Percentiles rank a stretch among this genome's conserved stretches.
These are phyloP conservation scores for Cyberlindnera americana DNA, from an alignment of 805 yeast genomes.

Conservation along the genomic window DNA sequence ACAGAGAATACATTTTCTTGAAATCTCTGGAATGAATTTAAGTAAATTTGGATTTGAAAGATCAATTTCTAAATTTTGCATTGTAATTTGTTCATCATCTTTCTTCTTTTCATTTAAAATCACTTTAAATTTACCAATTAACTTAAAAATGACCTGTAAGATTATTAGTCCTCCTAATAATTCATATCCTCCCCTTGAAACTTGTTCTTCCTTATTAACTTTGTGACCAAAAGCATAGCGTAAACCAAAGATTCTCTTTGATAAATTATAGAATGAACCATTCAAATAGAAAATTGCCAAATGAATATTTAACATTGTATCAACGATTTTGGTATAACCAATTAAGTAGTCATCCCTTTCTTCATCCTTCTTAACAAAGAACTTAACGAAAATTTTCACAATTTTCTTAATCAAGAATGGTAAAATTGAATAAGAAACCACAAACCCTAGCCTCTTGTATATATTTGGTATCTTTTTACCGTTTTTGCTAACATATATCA, in stretches of 20 bases:
- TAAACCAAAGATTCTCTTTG: constrained; percentile 75
- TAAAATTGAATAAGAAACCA: constrained; percentile 54
- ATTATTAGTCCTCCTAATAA: constrained; percentile 63
- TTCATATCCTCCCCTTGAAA: constrained; percentile 62
- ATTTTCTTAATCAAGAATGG: constrained; percentile 50
- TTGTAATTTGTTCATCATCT: too few relatives aligned
- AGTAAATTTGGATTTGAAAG: constrained; percentile 54
- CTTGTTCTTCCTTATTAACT: constrained; percentile 39
- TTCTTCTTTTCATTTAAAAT: too few relatives aligned
- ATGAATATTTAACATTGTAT: constrained; percentile 61
- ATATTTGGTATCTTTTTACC: constrained; percentile 49
- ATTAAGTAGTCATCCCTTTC: too few relatives aligned
- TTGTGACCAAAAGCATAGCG: constrained; percentile 73
- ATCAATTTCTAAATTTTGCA: too few relatives aligned
- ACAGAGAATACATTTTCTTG: constrained; percentile 83
- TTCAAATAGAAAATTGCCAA: constrained; percentile 77
- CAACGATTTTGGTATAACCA: constrained; percentile 46
- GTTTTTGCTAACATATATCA: constrained; percentile 54
- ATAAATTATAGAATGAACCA: constrained; percentile 76
- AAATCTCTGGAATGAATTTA: constrained; percentile 64
- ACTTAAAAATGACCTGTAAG: constrained; percentile 47
- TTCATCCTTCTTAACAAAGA: constrained; percentile 13
- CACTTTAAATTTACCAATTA: constrained; percentile 12
- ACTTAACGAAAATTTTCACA: constrained; percentile 15
- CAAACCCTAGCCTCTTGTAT: constrained; percentile 51